phyloP scores from a whole-genome alignment of 2,329 filamentous ascomycete species.

The Phaeosphaeria sp. region DNA sequence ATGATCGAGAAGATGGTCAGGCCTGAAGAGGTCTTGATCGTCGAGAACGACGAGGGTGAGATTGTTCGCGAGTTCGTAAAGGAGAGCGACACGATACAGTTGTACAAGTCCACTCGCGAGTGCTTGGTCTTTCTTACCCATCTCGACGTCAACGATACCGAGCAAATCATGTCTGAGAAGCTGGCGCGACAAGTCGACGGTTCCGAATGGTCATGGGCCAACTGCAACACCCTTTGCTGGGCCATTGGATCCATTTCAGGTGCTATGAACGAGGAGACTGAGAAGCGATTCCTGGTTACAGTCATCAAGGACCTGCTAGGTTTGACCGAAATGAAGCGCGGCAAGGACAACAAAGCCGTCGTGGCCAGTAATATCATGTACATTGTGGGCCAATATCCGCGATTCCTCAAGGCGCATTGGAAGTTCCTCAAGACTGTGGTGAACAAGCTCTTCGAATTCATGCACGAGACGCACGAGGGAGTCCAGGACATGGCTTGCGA shows the following conservation, averaged over 20 bases:
- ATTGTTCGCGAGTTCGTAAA: slow-evolving; percentile 99
- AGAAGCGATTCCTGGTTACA: slow-evolving; percentile 97
- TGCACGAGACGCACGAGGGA: slow-evolving; percentile 99
- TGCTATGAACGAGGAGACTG: slow-evolving; percentile 99
- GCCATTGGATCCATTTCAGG: slow-evolving; percentile 98
- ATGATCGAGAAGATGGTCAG: slow-evolving; percentile 99
- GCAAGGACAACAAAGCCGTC: slow-evolving; percentile 99
- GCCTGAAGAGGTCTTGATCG: slow-evolving; percentile 95
- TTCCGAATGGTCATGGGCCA: slow-evolving; percentile 97
- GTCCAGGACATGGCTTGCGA: slow-evolving; percentile 99
- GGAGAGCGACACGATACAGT: slow-evolving; percentile 97
- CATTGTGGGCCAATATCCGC: slow-evolving; percentile 97
- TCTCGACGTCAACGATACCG: slow-evolving; percentile 94
- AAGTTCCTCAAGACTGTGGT: slow-evolving; percentile 99
- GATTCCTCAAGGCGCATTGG: slow-evolving; percentile 98
- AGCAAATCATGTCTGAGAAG: slow-evolving; percentile 99
- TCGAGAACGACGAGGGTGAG: slow-evolving; percentile 99
- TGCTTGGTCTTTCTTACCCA: slow-evolving; percentile 97
- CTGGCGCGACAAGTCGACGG: slow-evolving; percentile 93
- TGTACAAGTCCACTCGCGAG: slow-evolving; percentile 98
- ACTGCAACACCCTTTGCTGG: slow-evolving; percentile 99
- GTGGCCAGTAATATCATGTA: slow-evolving; percentile 99
- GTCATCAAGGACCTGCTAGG: slow-evolving; percentile 98
- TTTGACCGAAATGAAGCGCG: slow-evolving; percentile 97
- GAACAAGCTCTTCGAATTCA: slow-evolving; percentile 99